phyloP scores from a whole-genome alignment of 106 monocot genomes.

The Ottelia alismoides region DNA sequence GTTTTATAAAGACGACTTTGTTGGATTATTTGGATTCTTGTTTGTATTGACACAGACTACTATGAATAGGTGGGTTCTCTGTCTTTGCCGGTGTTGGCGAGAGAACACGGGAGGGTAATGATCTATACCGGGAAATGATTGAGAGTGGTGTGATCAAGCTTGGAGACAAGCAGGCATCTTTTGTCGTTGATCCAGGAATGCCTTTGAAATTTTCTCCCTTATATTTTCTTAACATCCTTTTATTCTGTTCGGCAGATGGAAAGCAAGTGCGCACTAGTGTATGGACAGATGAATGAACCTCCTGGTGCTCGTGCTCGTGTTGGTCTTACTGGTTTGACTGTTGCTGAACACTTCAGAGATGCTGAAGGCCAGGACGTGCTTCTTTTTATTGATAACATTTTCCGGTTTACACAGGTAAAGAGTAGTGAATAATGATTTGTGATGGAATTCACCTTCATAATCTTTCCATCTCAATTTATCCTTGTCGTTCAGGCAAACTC shows the following conservation, averaged over 20 bases:
- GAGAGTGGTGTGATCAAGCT: conserved; percentile 58
- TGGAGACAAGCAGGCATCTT: conserved; percentile 1
- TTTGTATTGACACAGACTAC: background rate
- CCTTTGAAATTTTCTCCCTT: background rate
- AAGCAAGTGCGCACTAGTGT: conserved; percentile 67
- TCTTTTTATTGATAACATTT: no score
- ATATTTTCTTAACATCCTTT: background rate
- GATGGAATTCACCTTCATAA: conserved; percentile 58
- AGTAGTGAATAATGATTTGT: conserved; percentile 64
- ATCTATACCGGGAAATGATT: conserved; percentile 70
- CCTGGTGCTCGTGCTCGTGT: conserved; percentile 76
- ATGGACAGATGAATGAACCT: conserved; percentile 71
- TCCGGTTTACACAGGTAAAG: no score
- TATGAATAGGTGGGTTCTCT: conserved; percentile 48
- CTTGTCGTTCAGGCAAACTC: conserved; percentile 34
- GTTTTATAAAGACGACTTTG: background rate
- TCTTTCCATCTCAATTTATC: conserved; percentile 29
- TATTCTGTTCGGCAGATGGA: conserved; percentile 20
- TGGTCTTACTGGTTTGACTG: conserved; percentile 55
- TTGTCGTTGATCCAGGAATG: background rate
- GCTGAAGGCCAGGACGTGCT: no score
- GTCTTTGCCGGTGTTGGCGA: conserved; percentile 71
- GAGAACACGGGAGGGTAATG: conserved; percentile 62
- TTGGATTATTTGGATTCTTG: background rate
- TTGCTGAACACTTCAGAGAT: no score